Conservation (phyloP, 148 eudicot genomes). For the Cornus florida region DNA sequence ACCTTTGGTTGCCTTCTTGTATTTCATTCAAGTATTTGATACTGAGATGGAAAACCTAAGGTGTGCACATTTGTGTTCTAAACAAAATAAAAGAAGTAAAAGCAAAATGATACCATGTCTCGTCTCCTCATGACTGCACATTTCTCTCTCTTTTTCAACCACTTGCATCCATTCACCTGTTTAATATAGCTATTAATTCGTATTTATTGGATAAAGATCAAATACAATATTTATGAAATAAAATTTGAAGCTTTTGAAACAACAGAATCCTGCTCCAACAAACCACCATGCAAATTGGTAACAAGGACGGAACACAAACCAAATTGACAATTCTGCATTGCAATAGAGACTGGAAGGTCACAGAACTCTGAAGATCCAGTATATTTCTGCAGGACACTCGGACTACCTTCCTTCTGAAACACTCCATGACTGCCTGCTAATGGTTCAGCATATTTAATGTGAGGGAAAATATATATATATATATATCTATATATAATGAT, state of each 20-base stretch:
- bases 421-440: conserved; percentile 9
- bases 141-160: conserved; percentile 14
- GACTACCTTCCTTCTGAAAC: conserved; percentile 1
- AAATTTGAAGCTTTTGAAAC: background rate
- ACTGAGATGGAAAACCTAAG: background rate
- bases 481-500: background rate
- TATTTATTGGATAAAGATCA: background rate
- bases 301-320: background rate
- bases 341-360: background rate
- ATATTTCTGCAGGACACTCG: conserved; percentile 3
- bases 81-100: conserved; percentile 7
- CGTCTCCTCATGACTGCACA: conserved; percentile 6
- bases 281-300: background rate
- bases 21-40: conserved; percentile 4
- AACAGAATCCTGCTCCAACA: background rate
- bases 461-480: background rate
- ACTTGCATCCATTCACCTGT: conserved; percentile 21
- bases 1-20: conserved; percentile 19
- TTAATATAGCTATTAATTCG: background rate
- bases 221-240: background rate
- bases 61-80: too few relatives aligned
- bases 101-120: conserved; percentile 13
- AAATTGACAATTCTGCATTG: background rate
- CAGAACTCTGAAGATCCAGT: conserved; percentile 4
- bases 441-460: background rate